Base-by-base conservation (phyloP, 73 alveolate genomes). In the Durusdinium trenchii region DNA sequence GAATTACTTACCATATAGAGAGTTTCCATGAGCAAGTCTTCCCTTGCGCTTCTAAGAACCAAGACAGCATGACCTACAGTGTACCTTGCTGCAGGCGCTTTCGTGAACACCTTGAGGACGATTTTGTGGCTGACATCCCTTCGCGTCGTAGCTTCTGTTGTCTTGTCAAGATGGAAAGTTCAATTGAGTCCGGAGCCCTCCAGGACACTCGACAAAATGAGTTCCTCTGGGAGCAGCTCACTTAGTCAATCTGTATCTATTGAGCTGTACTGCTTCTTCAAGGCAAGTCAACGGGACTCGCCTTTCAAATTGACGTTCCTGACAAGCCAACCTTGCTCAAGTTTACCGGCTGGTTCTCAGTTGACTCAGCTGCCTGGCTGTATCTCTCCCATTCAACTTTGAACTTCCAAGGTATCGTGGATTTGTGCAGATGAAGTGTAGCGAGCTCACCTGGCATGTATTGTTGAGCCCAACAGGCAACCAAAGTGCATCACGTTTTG, bases 171-270 rank as follows among this genome's bases (percentile, higher is more conserved):
- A 2, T 20, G n/a, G n/a, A 26, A 35, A 7, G 32, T 1, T 6
- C 32, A 6, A 10, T 23, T 23, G 47, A 81, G 54, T 0, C 51
- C 9, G 45, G 7, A 16, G 43, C 50, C 9, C 20, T 9, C 28
- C 46, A 91, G 98, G 98, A 91, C 98, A 91, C 98, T 69, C 87
- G 98, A 91, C 98, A 91, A 45, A 91, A 91, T 78, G 98, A 91
- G 98, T 91, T 91, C 89, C 98, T 91, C 35, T 91, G 98, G 98
- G 98, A 91, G 98, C 36, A 30, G 38, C 75, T 45, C 46, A 45
- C 98, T 91, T 52, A 84, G 76, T 3, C 36, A 32, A 67, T 67
- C 45, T 30, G 16, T 67, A 42, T 32, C 61, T 43, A 42, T 18
- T 35, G 54, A 38, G 87, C 6, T 5, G 26, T n/a, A 18, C 7